Evolutionary conservation across 2,329 filamentous ascomycete species (phyloP), one percentile per base, ranked within the genome.

Genomic region (Aspergillus sp.): DNA sequence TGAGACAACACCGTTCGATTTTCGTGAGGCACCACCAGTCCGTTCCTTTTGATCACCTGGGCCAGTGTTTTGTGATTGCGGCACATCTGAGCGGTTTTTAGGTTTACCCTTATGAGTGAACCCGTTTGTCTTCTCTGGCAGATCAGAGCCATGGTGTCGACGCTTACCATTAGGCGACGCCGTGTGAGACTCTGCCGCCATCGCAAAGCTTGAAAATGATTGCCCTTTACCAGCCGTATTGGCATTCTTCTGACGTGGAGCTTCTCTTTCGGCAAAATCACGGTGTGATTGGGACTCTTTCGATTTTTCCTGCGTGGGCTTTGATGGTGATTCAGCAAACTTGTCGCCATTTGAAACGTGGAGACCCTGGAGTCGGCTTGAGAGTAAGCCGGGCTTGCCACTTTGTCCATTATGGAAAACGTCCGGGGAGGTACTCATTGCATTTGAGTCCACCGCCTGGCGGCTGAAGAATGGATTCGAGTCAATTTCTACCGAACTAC

Each of bases 271-370:
- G 8, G 63, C 30, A 8, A 51, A 44, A 40, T 66, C 60, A 11
- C 64, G 61, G 17, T 62, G 62, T 24, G 54, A 20, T 50, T 46
- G 60, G 22, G 39, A 51, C 34, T 50, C 60, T 46, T 68, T 73
- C 20, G 60, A 46, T 54, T 64, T 68, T 33, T 72, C 70, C 12
- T 61, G 47, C 40, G 59, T 66, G 13, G 65, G 22, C 56, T 69
- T 71, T 20, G 59, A 59, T 6, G 63, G 49, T 11, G 62, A 49
- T n/a, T 73, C 70, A 8, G 64, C 51, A 8, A 64, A 40, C 39
- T 67, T 72, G 47, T 73, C 67, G 4, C 68, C 65, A 51, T 74
- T 73, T 12, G 74, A 70, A 34, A 76, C 51, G 44, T 77, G 73
- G 27, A 73, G 68, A 27, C 71, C 73, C 51, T 76, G 73, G 37